Evolutionary conservation across 352 stramenopile species (phyloP).

Genomic region (Globisporangium polare): DNA sequence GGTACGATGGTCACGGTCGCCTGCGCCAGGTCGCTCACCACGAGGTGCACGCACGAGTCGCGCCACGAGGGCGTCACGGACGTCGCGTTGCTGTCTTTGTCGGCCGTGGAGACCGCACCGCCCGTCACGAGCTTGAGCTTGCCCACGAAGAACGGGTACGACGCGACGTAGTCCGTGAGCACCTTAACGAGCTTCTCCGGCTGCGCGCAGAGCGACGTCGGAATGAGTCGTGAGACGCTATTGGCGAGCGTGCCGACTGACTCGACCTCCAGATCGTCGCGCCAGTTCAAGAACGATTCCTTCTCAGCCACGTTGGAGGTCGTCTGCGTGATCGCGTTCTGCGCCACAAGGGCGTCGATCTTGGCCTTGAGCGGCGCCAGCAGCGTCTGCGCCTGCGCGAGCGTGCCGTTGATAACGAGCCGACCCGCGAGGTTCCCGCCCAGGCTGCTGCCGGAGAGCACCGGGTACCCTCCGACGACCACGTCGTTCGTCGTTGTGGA

Average conservation of each 20-base stretch:
- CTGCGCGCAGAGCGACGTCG: background rate
- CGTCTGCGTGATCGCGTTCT: background rate
- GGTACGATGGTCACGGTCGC: background rate
- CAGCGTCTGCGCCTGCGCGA: background rate
- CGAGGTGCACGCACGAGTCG: conserved; percentile 6
- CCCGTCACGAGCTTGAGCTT: conserved; percentile 7
- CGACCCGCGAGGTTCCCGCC: background rate
- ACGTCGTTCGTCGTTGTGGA: background rate
- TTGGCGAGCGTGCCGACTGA: conserved; percentile 2
- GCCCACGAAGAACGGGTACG: background rate
- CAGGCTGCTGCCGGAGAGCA: background rate
- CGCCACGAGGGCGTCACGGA: conserved; percentile 7
- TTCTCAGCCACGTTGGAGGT: background rate
- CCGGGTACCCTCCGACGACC: background rate
- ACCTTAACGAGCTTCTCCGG: conserved; percentile 6
- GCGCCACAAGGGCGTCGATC: background rate
- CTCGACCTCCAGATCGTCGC: background rate
- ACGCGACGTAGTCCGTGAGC: background rate
- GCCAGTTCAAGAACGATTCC: conserved; percentile 2
- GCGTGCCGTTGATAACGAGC: conserved; percentile 1
- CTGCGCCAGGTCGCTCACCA: conserved; percentile 3
- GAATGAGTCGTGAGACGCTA: conserved; percentile 1
- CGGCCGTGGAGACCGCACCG: conserved; percentile 5
- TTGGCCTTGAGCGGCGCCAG: background rate
- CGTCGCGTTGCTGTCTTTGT: background rate